These are phyloP conservation scores for Seiridium cupressi DNA, from an alignment of 2,329 filamentous ascomycete genomes.

Conservation along the genomic window DNA sequence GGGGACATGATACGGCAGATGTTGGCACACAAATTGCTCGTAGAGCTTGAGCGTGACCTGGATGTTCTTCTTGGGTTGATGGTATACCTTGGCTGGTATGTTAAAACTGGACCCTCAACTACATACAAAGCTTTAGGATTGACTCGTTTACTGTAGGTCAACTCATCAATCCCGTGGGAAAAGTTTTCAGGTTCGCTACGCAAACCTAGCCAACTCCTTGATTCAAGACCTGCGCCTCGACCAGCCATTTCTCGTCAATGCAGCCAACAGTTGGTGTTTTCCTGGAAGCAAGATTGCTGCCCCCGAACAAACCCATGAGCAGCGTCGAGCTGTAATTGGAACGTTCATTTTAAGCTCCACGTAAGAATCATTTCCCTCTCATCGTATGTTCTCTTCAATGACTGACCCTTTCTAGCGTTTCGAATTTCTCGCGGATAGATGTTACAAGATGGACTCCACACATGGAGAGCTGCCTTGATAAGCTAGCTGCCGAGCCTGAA, in stretches of 20 bases:
- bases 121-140: constrained; percentile 5
- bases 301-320: constrained; percentile 14
- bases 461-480: constrained; percentile 54
- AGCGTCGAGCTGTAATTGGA: constrained; percentile 14
- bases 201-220: constrained; percentile 41
- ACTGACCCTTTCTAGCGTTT: constrained; percentile 15
- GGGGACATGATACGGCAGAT: constrained; percentile 41
- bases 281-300: not conserved
- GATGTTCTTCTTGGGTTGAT: constrained; percentile 53
- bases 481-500: constrained; percentile 44
- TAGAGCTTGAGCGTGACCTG: constrained; percentile 45
- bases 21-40: constrained; percentile 41
- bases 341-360: constrained; percentile 8
- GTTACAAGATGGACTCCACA: constrained; percentile 54
- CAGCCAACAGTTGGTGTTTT: constrained; percentile 8
- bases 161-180: constrained; percentile 32
- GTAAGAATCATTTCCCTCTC: not conserved
- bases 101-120: not conserved
- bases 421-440: constrained; percentile 20
- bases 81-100: constrained; percentile 44
- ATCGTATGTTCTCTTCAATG: not conserved
- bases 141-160: constrained; percentile 27
- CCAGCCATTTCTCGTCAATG: constrained; percentile 18
- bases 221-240: constrained; percentile 46
- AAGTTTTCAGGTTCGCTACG: constrained; percentile 42